Conservation (phyloP, 176 grass and related monocot species). For the Canna indica region DNA sequence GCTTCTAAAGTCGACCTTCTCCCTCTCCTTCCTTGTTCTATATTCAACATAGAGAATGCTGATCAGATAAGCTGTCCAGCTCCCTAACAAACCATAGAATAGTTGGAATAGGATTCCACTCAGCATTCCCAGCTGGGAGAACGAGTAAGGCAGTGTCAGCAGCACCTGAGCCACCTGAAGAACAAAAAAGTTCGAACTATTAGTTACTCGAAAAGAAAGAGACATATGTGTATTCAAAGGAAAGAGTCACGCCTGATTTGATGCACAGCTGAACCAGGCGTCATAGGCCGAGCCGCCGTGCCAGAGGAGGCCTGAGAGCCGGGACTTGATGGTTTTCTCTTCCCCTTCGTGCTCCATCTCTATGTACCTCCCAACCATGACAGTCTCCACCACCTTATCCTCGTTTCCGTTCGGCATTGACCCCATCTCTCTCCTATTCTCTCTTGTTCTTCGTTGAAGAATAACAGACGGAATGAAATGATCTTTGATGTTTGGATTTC, state of each 20-base stretch:
- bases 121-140: constrained; percentile 92
- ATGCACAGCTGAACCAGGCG: constrained; percentile 98
- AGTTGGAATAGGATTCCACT: constrained; percentile 96
- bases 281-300: constrained; percentile 96
- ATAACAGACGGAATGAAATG: not conserved
- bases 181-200: no score
- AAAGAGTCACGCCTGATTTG: constrained; percentile 83
- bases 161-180: constrained; percentile 97
- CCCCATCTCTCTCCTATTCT: constrained; percentile 32
- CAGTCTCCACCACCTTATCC: constrained; percentile 69
- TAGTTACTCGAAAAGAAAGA: no score
- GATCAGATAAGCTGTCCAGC: constrained; percentile 99
- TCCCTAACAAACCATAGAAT: constrained; percentile 83
- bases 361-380: constrained; percentile 67
- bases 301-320: constrained; percentile 84
- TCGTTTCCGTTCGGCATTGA: constrained; percentile 35
- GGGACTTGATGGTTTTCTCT: constrained; percentile 39
- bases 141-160: constrained; percentile 90
- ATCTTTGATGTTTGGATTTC: constrained; percentile 24
- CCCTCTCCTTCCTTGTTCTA: constrained; percentile 85
- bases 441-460: not conserved
- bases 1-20: constrained; percentile 93
- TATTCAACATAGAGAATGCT: constrained; percentile 96
- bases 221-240: no score
- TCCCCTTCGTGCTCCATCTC: constrained; percentile 79